Base-by-base conservation (phyloP, 2,329 filamentous ascomycete genomes). In the Penicillium expansum region DNA sequence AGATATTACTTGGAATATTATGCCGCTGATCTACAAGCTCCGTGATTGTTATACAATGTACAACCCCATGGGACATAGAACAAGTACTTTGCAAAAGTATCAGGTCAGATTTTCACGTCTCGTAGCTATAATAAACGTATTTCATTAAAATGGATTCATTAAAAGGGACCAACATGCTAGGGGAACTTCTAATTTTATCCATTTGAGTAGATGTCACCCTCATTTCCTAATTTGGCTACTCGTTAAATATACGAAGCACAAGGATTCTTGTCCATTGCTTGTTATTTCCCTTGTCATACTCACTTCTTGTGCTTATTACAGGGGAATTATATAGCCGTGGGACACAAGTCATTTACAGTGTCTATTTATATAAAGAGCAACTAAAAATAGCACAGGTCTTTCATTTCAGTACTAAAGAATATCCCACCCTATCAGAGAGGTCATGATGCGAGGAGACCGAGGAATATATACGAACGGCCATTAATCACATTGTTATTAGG, bases 401-500 rank as follows among this genome's bases (percentile, higher is more conserved):
- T 22, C 22, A 45, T 52, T 53, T 30, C 33, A 5, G 11, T 27
- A 24, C 41, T 47, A 30, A 6, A 27, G 37, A 5, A 44, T 35
- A 33, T 3, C 13, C 9, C 30, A 24, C 22, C 6, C 50, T 47
- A 37, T 30, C 30, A 47, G n/a, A 32, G 10, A 52, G 13, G n/a
- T 37, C 8, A 16, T 1, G 29, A 10, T 11, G 13, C 1, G 10
- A 11, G 16, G n/a, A 41, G 42, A 30, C 20, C 7, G 27, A 48
- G 41, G 11, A 52, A 41, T 55, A 55, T 55, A 18, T 43, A 55
- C 45, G 29, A 29, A 42, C 24, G 32, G 38, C 18, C 37, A 29
- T 50, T 27, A 27, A 39, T 52, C 24, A 35, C 39, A 52, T 32
- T 38, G n/a, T 8, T 22, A 33, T 30, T 33, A 44, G 27, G 53